phyloP scores from a whole-genome alignment of 352 stramenopile species.

The Phytophthora meadii region DNA sequence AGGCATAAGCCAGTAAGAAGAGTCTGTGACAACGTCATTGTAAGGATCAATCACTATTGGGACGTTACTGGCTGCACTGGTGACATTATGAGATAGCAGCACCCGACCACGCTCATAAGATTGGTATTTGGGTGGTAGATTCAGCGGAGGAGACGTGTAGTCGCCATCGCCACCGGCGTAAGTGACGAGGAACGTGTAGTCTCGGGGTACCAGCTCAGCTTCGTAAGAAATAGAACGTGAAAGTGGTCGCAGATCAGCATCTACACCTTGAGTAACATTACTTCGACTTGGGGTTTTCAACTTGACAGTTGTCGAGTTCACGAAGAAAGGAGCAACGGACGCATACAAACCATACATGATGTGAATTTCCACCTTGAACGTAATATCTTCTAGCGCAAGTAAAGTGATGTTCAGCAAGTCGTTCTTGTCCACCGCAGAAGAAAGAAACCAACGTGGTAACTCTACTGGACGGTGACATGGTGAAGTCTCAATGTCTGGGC shows the following conservation, averaged over 20 bases:
- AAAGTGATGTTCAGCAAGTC: constrained; percentile 95
- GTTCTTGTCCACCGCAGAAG: constrained; percentile 92
- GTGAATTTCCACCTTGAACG: constrained; percentile 96
- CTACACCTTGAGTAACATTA: constrained; percentile 76
- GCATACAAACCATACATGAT: constrained; percentile 94
- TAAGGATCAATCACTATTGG: constrained; percentile 83
- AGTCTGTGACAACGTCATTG: constrained; percentile 55
- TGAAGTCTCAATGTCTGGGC: constrained; percentile 82
- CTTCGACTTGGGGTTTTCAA: constrained; percentile 80
- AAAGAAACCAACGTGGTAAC: constrained; percentile 93
- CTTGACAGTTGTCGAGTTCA: constrained; percentile 90
- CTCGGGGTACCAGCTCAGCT: constrained; percentile 66
- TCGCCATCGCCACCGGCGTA: constrained; percentile 78
- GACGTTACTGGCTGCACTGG: constrained; percentile 43
- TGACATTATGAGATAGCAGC: constrained; percentile 94
- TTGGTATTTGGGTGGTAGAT: constrained; percentile 95
- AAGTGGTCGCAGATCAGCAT: constrained; percentile 71
- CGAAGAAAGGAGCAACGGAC: constrained; percentile 89
- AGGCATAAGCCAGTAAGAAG: constrained; percentile 77
- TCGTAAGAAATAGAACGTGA: constrained; percentile 89
- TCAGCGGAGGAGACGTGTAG: constrained; percentile 86
- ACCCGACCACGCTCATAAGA: constrained; percentile 94
- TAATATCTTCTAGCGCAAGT: constrained; percentile 94
- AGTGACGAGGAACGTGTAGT: constrained; percentile 93
- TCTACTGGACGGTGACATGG: constrained; percentile 92